Base-by-base conservation (phyloP, 2,329 filamentous ascomycete genomes). In the Aspergillus aculeatinus region DNA sequence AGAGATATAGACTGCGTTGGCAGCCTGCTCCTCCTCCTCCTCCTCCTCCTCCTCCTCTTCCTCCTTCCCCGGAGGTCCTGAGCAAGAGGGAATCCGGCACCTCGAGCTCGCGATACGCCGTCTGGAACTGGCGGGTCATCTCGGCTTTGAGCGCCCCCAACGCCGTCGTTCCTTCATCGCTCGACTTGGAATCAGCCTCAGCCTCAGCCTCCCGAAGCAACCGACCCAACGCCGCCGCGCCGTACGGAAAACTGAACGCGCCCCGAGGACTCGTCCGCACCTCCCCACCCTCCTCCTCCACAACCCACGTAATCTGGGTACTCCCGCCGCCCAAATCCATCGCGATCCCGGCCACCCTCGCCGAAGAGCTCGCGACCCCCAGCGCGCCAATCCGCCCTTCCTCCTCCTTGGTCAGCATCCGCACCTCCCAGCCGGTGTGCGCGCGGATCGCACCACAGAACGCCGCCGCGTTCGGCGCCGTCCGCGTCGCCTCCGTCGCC, bases 401-500 rank as follows among this genome's bases (percentile, higher is more conserved):
- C 35, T 92, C 90, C 64, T 87, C 85, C 57, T 93, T 93, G 1
- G 88, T 84, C 12, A 96, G 79, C 62, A 96, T 81, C 53, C 85
- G 82, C 0, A 96, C 89, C 0, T 81, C 80, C 77, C 92, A 87
- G 1, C 87, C 89, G 0, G 87, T 88, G 2, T 80, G 79, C 2
- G 80, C 72, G 48, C 82, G 79, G 63, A 97, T 93, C 33, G 83
- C 81, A 0, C 78, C 73, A 1, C 90, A 81, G 76, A 95, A 91
- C 1, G 86, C 83, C 21, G 79, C 80, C 0, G 88, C 87, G 70
- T 97, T 97, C 60, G 84, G 76, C 5, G 93, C 91, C 25, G 87
- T 90, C 49, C 93, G 87, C 73, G 93, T 95, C 4, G 93, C 93
- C 75, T 96, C 93, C 0, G 93, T 97, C 21, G 92, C 93, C 48